These are phyloP conservation scores for Evernia prunastri DNA, from an alignment of 495 filamentous ascomycete genomes.

Conservation along the genomic window DNA sequence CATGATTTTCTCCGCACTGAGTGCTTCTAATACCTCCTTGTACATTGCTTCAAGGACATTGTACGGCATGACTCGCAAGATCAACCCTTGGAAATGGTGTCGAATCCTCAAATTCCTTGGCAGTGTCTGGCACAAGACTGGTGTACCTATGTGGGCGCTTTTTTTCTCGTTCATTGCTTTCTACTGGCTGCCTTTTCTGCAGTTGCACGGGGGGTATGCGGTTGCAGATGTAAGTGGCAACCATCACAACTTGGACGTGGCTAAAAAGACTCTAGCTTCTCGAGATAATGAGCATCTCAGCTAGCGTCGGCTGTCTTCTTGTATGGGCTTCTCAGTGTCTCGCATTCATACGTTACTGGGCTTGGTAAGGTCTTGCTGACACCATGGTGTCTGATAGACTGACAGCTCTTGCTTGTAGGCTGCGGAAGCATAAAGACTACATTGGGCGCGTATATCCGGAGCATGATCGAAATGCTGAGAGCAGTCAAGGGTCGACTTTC, in stretches of 20 bases:
- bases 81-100: slow-evolving; percentile 23
- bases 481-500: slow-evolving; percentile 19
- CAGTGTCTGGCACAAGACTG: slow-evolving; percentile 33
- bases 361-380: slow-evolving; percentile 5
- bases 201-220: slow-evolving; percentile 23
- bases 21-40: slow-evolving; percentile 38
- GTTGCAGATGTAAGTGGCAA: slow-evolving; percentile 12
- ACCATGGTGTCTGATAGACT: slow-evolving; percentile 19
- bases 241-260: slow-evolving; percentile 16
- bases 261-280: slow-evolving; percentile 27
- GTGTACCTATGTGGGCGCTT: slow-evolving; percentile 36
- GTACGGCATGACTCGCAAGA: slow-evolving; percentile 37
- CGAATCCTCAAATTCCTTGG: slow-evolving; percentile 24
- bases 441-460: slow-evolving; percentile 17
- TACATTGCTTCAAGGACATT: slow-evolving; percentile 44
- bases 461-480: neutral
- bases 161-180: slow-evolving; percentile 36
- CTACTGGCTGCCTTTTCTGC: slow-evolving; percentile 43
- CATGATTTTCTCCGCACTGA: slow-evolving; percentile 39
- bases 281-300: slow-evolving; percentile 35
- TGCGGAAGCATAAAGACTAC: slow-evolving; percentile 21
- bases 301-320: slow-evolving; percentile 36
- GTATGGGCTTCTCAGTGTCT: slow-evolving; percentile 42
- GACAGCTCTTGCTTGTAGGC: slow-evolving; percentile 14
- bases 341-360: slow-evolving; percentile 40